These are phyloP conservation scores for Lichtheimia hyalospora DNA, from an alignment of 371 early-diverging fungal genomes.

Conservation along the genomic window DNA sequence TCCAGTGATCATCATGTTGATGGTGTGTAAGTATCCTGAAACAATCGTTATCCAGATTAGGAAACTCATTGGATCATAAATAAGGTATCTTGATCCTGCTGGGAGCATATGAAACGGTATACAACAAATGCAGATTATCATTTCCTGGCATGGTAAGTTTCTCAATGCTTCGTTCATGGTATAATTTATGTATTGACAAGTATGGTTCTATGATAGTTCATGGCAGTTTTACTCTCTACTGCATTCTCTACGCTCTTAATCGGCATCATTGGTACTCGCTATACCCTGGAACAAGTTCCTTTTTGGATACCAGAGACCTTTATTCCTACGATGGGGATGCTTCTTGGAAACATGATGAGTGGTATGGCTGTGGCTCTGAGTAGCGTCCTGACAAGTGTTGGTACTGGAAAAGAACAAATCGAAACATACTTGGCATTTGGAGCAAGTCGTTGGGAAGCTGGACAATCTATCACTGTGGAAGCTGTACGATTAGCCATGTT, in stretches of 20 bases:
- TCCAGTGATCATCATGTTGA: constrained; percentile 52
- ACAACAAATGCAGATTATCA: constrained; percentile 57
- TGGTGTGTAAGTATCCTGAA: constrained; percentile 50
- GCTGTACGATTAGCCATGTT: constrained; percentile 77
- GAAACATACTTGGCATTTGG: constrained; percentile 74
- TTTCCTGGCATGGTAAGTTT: constrained; percentile 50
- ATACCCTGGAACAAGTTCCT: constrained; percentile 75
- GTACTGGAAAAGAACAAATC: constrained; percentile 69
- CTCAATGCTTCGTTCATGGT: not conserved
- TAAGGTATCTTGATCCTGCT: constrained; percentile 48
- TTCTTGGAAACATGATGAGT: constrained; percentile 83
- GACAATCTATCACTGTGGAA: constrained; percentile 69
- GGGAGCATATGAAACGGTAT: constrained; percentile 60
- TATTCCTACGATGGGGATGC: constrained; percentile 87
- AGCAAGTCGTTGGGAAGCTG: constrained; percentile 86
- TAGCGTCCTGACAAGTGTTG: constrained; percentile 51
- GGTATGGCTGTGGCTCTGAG: constrained; percentile 80
- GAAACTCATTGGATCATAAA: not conserved
- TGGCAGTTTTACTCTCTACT: constrained; percentile 51
- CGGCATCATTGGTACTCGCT: constrained; percentile 62
- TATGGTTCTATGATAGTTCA: constrained; percentile 30
- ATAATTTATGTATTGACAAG: no score
- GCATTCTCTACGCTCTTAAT: constrained; percentile 50
- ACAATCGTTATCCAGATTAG: not conserved
- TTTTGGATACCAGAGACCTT: constrained; percentile 78